Percentiles rank a stretch among this genome's conserved stretches.
These are phyloP conservation scores for Dictyophora rubrovolvata DNA, from an alignment of 768 basidiomycete species.

Conservation along the genomic window DNA sequence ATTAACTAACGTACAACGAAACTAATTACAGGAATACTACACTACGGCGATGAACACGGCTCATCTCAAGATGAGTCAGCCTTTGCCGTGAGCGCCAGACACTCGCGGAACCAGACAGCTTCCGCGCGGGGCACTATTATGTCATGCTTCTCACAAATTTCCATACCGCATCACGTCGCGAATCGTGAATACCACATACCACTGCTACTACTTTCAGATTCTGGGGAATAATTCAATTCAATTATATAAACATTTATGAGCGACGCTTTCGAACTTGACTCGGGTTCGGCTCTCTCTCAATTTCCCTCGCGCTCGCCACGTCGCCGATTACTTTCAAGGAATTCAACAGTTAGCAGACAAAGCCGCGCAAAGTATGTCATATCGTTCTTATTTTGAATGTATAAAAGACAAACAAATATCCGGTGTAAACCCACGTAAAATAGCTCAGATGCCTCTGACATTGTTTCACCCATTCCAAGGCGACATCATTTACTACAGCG, in stretches of 20 bases:
- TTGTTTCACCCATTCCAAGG: conserved; percentile 57
- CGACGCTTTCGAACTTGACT: conserved; percentile 1
- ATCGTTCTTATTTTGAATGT: background rate
- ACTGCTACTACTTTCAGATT: no score
- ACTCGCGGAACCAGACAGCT: background rate
- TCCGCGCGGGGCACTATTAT: no score
- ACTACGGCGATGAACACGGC: no score
- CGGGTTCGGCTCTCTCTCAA: background rate
- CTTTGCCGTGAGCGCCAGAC: no score
- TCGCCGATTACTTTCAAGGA: conserved; percentile 2
- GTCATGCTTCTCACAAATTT: background rate
- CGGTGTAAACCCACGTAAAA: conserved; percentile 1
- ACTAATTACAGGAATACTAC: no score
- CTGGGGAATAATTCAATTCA: background rate
- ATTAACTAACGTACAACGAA: no score
- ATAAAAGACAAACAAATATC: conserved; percentile 15
- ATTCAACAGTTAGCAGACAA: conserved; percentile 3
- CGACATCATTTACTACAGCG: conserved; percentile 49
- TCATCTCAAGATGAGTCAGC: no score
- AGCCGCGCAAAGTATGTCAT: conserved; percentile 4
- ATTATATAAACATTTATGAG: background rate
- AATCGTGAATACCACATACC: background rate
- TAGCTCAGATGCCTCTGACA: conserved; percentile 29
- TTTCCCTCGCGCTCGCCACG: background rate
- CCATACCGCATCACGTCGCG: background rate